Conservation (phyloP, 257 asterid genomes). For the Capsicum pubescens region DNA sequence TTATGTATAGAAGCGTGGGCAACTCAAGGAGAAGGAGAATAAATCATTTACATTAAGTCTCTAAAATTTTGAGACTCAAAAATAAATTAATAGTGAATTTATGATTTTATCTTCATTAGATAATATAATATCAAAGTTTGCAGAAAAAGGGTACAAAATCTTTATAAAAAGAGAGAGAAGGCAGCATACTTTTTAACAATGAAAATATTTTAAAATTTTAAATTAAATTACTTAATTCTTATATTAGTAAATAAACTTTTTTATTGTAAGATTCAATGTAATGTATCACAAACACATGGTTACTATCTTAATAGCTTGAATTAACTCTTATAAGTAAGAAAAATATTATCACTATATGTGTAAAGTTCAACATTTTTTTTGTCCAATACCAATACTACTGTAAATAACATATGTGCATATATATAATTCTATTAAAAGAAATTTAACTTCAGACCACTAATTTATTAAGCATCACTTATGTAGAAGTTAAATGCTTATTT, state of each 20-base stretch:
- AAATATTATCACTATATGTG: not conserved
- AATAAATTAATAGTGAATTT: not conserved
- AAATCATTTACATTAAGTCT: not conserved
- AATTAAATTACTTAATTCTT: not conserved
- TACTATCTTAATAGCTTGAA: not conserved
- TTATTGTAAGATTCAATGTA: not conserved
- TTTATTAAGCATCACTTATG: not conserved
- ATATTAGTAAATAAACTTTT: not conserved
- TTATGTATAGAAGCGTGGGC: not conserved
- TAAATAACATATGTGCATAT: not conserved
- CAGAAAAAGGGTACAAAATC: not conserved
- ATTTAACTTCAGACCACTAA: not conserved
- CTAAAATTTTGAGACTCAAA: not conserved
- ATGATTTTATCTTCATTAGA: not conserved
- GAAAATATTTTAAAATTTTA: not conserved
- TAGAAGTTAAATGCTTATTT: not conserved
- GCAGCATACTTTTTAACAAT: not conserved
- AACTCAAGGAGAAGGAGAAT: not conserved
- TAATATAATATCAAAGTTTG: not conserved
- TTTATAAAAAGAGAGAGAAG: not conserved
- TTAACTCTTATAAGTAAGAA: not conserved
- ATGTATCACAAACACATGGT: not conserved
- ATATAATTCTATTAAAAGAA: not conserved
- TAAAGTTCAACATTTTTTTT: not conserved
- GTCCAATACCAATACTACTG: not conserved